Evolutionary conservation across 202 grass and related monocot species (phyloP), one percentile per base, ranked within the genome.

Genomic region (Musa balbisiana): DNA sequence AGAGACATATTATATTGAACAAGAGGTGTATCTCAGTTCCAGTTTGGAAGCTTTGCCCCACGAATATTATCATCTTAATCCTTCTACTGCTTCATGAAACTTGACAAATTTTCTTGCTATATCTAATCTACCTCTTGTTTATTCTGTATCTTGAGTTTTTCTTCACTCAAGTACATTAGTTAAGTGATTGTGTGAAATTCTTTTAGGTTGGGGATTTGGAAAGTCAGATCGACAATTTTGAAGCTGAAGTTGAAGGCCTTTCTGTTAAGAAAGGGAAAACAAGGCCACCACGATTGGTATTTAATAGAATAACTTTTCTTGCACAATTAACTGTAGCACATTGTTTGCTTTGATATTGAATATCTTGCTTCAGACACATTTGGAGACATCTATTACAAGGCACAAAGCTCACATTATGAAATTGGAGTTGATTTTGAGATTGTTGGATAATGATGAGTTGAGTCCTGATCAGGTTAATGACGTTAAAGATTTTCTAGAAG

Each of bases 351-450:
- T 73, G 33, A 49, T 49, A 26, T 6, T 49, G 56, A 76, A 10
- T 74, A 69, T 29, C 82, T 78, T 78, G 25, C 66, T 88, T 79
- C 82, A 99, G 96, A 86, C 85, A 80, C 91, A 99, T 88, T 84
- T 99, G 81, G 96, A 99, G 83, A 83, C 83, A 79, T 99, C 96
- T 65, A 95, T 99, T 71, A 77, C 91, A 8, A 87, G 91, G 8
- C 96, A 99, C 89, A 99, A 92, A 76, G 91, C 96, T 85, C 95
- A 99, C 64, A 90, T 99, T 89, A 95, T 92, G 76, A 99, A 99
- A 81, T 80, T 95, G 79, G 95, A 99, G 85, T 92, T 88, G 71
- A 95, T 95, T 69, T 88, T 99, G 87, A 92, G 95, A 83, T 85
- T 99, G 76, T 86, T 99, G 55, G 95, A 99, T 84, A 99, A 99